Evolutionary conservation across 345 rosid species (phyloP).

Genomic region (Syzygium aqueum): DNA sequence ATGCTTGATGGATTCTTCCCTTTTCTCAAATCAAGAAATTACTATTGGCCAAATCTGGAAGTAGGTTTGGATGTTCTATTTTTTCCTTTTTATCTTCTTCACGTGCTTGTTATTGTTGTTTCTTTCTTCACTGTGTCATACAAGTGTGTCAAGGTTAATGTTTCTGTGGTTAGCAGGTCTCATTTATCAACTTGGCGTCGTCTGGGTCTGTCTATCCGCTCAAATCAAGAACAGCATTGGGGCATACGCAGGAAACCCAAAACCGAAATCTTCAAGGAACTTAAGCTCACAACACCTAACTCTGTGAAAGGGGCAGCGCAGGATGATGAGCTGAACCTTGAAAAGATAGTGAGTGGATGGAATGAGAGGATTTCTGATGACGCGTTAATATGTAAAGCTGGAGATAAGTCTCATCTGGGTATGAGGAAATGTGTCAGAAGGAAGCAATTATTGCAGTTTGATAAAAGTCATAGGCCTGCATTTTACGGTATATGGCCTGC

Average conservation of each 20-base stretch:
- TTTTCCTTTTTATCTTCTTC: not conserved
- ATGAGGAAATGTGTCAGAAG: constrained; percentile 26
- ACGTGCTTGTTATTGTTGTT: not conserved
- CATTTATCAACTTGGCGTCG: constrained; percentile 69
- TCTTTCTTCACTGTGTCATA: not conserved
- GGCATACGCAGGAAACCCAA: constrained; percentile 71
- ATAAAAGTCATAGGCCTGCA: constrained; percentile 80
- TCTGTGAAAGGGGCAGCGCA: constrained; percentile 16
- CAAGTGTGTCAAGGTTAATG: not conserved
- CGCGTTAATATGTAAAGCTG: constrained; percentile 7
- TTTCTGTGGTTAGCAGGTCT: constrained; percentile 31
- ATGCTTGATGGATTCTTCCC: constrained; percentile 44
- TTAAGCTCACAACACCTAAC: constrained; percentile 43
- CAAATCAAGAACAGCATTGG: constrained; percentile 52
- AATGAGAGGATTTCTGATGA: constrained; percentile 29
- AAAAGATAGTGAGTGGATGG: constrained; percentile 45
- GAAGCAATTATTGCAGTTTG: constrained; percentile 78
- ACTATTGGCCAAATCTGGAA: constrained; percentile 40
- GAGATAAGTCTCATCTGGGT: constrained; percentile 13
- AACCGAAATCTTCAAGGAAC: constrained; percentile 49
- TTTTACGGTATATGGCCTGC: constrained; percentile 90
- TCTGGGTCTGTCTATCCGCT: constrained; percentile 34
- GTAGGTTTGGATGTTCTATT: constrained; percentile 21
- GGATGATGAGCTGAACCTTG: constrained; percentile 35
- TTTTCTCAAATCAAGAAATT: constrained; percentile 38